Conservation (phyloP, 2,329 filamentous ascomycete genomes). For the Volutella citrinella region DNA sequence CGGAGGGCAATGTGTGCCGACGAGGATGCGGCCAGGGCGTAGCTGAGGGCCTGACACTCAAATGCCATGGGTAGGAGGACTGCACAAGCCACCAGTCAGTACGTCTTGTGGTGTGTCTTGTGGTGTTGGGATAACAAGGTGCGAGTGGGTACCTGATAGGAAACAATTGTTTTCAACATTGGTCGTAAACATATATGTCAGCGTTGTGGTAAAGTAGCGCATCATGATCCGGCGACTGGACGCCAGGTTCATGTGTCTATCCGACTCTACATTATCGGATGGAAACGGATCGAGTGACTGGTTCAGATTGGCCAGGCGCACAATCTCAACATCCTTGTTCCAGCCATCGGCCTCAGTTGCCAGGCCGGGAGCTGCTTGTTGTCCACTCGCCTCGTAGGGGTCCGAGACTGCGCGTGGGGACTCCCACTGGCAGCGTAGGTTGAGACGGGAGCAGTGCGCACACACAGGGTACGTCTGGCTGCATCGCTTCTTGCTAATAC, state of each 20-base stretch:
- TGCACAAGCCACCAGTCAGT: not conserved
- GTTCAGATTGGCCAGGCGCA: no score
- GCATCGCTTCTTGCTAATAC: constrained; percentile 16
- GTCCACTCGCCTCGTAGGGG: no score
- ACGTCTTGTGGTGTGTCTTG: not conserved
- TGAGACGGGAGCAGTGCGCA: constrained; percentile 16
- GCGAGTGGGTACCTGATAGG: constrained; percentile 12
- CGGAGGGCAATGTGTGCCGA: constrained; percentile 18
- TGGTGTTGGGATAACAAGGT: no score
- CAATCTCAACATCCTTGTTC: no score
- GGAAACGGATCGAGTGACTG: no score
- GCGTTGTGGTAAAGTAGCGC: constrained; percentile 14
- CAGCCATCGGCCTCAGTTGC: no score
- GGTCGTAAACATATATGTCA: constrained; percentile 12
- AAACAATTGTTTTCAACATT: constrained; percentile 19
- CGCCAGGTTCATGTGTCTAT: no score
- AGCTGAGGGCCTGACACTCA: constrained; percentile 15
- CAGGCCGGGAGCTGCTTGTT: no score
- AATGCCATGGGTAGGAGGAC: constrained; percentile 21
- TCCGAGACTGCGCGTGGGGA: constrained; percentile 8
- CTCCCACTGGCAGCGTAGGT: constrained; percentile 14
- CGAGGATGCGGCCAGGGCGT: constrained; percentile 18
- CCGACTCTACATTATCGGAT: no score
- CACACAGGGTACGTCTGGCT: constrained; percentile 14
- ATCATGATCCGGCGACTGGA: constrained; percentile 15